Conservation (phyloP, 129 eudicot species). For the sunflower (Helianthus annuus) region DNA sequence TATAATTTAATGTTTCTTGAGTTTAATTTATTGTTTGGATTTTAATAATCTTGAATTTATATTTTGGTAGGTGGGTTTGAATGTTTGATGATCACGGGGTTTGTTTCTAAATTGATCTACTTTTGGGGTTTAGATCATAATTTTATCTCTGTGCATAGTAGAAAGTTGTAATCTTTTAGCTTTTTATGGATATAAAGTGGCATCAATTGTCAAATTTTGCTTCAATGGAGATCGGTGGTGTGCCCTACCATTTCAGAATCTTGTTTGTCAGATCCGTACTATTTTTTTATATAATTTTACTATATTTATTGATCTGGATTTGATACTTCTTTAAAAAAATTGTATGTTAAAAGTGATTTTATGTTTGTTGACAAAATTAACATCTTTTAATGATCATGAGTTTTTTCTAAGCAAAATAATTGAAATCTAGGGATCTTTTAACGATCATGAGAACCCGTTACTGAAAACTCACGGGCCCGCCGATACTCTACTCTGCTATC, state of each 20-base stretch:
- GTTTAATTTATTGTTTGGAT: conserved; percentile 24
- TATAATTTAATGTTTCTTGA: conserved; percentile 1
- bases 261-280: conserved; percentile 30
- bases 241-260: conserved; percentile 30
- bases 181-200: conserved; percentile 15
- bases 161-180: background rate
- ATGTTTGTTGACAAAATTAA: background rate
- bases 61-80: conserved; percentile 17
- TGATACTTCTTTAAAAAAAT: background rate
- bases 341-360: background rate
- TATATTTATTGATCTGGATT: conserved; percentile 12
- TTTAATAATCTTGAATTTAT: conserved; percentile 13
- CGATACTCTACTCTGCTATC: no score
- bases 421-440: background rate
- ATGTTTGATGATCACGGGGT: conserved; percentile 22
- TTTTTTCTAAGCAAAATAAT: background rate
- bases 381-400: background rate
- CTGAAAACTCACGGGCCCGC: no score
- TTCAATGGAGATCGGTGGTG: conserved; percentile 16
- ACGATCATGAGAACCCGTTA: no score
- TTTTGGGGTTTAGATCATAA: conserved; percentile 25
- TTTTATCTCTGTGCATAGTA: background rate
- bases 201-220: conserved; percentile 11
- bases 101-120: conserved; percentile 40
- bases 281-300: background rate